A percentile compares a stretch with the other conserved stretches of the same genome.
These are phyloP conservation scores for Talaromyces sp. DNA, from an alignment of 2,329 filamentous ascomycete species.

Conservation along the genomic window DNA sequence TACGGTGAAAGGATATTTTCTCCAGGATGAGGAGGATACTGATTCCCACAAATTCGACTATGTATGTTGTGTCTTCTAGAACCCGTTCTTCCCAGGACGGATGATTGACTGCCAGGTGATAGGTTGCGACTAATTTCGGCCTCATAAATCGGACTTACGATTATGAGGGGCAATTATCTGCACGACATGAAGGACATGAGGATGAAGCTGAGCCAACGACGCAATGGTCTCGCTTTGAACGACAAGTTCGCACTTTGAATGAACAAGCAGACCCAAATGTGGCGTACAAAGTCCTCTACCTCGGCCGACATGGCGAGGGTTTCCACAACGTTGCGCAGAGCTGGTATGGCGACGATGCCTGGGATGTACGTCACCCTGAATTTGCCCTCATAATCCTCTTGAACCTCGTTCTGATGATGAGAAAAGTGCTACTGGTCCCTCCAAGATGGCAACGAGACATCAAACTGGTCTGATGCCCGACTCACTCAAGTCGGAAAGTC, in stretches of 20 bases:
- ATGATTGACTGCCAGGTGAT: neutral
- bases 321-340: conserved; percentile 59
- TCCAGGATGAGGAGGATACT: conserved; percentile 50
- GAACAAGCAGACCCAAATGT: conserved; percentile 33
- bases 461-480: conserved; percentile 57
- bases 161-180: conserved; percentile 25
- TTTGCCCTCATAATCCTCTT: neutral
- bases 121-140: conserved; percentile 48
- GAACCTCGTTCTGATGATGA: neutral
- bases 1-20: conserved; percentile 48
- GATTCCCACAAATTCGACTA: conserved; percentile 49
- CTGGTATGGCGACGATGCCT: conserved; percentile 56
- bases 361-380: conserved; percentile 49
- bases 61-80: conserved; percentile 30
- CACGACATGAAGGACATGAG: neutral
- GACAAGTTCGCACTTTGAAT: conserved; percentile 49
- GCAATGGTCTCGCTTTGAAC: conserved; percentile 55
- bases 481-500: conserved; percentile 51
- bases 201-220: conserved; percentile 30
- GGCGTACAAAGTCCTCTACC: conserved; percentile 55
- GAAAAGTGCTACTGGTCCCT: conserved; percentile 56
- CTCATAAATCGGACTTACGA: conserved; percentile 47
- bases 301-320: conserved; percentile 61
- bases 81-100: neutral
- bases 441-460: conserved; percentile 54